Conservation (phyloP, 2,329 filamentous ascomycete genomes). For the Fusarium ramigenum region DNA sequence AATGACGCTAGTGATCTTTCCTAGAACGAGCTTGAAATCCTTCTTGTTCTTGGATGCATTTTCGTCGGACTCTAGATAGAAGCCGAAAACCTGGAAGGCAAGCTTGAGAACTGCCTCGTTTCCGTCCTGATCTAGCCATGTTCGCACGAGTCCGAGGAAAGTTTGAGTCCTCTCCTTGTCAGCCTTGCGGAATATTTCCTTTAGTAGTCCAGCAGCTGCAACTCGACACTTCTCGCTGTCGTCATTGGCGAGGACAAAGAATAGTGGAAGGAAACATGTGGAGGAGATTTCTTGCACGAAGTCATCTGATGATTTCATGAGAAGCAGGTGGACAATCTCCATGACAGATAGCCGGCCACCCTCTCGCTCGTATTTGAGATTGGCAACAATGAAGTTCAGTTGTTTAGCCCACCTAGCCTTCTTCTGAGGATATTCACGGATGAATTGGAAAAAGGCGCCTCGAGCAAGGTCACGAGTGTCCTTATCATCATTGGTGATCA, state of each 20-base stretch:
- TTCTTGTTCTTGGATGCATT: conserved; percentile 68
- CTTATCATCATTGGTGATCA: conserved; percentile 95
- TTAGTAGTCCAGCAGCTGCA: conserved; percentile 81
- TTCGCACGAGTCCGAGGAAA: conserved; percentile 75
- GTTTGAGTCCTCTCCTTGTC: conserved; percentile 76
- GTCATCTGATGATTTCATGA: conserved; percentile 84
- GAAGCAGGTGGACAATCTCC: conserved; percentile 87
- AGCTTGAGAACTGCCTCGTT: conserved; percentile 77
- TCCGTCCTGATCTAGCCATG: conserved; percentile 80
- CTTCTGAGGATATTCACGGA: conserved; percentile 93
- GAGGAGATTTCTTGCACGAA: conserved; percentile 83
- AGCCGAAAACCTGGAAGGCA: conserved; percentile 81
- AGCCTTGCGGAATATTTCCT: conserved; percentile 81
- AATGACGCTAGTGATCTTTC: conserved; percentile 63
- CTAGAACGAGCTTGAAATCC: conserved; percentile 72
- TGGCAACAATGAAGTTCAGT: conserved; percentile 86
- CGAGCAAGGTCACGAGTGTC: conserved; percentile 87
- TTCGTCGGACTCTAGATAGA: conserved; percentile 80
- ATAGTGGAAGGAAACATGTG: conserved; percentile 85
- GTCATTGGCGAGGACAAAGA: conserved; percentile 88
- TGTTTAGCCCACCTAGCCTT: conserved; percentile 91
- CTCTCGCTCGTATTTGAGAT: conserved; percentile 88
- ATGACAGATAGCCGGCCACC: conserved; percentile 92
- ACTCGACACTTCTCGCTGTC: conserved; percentile 86
- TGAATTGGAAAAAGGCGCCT: conserved; percentile 91